A percentile compares a stretch with the other conserved stretches of the same genome.
Evolutionary conservation across 163 green algal species (phyloP).

Genomic region (Chlamydomonas reinhardtii): DNA sequence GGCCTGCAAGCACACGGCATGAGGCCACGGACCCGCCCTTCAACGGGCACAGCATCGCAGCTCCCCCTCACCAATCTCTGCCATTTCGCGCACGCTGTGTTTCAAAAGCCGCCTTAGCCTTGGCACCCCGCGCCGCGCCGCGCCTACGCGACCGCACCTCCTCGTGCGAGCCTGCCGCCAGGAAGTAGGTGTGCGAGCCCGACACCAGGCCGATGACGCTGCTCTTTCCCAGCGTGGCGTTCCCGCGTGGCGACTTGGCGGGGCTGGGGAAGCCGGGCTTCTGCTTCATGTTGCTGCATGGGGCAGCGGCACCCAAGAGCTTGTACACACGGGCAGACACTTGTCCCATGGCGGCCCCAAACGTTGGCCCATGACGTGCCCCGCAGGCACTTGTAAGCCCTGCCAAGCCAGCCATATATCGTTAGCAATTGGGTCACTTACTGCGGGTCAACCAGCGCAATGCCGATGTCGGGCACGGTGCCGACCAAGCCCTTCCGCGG

Average conservation of each 20-base stretch:
- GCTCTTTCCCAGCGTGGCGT: conserved; percentile 21
- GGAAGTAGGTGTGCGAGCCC: conserved; percentile 75
- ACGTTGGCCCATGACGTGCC: no score
- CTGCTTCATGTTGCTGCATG: conserved; percentile 36
- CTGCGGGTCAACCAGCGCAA: conserved; percentile 62
- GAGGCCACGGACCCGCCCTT: not conserved
- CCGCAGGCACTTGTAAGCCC: no score
- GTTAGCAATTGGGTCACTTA: not conserved
- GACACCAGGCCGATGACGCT: conserved; percentile 67
- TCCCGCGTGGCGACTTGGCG: conserved; percentile 26
- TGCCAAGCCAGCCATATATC: no score
- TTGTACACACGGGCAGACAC: no score
- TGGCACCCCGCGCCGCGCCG: no score
- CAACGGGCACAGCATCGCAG: no score
- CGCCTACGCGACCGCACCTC: conserved; percentile 40
- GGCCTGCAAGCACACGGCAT: conserved; percentile 46
- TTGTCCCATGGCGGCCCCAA: no score
- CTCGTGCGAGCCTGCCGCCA: conserved; percentile 63
- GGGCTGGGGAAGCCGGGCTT: conserved; percentile 45
- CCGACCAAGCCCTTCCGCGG: conserved; percentile 21
- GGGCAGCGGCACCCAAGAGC: no score
- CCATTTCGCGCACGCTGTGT: no score
- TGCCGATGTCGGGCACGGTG: conserved; percentile 65
- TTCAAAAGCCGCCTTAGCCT: no score
- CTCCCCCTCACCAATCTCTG: no score